These are phyloP conservation scores for Trametes elegans DNA, from an alignment of 768 basidiomycete species.

Conservation along the genomic window DNA sequence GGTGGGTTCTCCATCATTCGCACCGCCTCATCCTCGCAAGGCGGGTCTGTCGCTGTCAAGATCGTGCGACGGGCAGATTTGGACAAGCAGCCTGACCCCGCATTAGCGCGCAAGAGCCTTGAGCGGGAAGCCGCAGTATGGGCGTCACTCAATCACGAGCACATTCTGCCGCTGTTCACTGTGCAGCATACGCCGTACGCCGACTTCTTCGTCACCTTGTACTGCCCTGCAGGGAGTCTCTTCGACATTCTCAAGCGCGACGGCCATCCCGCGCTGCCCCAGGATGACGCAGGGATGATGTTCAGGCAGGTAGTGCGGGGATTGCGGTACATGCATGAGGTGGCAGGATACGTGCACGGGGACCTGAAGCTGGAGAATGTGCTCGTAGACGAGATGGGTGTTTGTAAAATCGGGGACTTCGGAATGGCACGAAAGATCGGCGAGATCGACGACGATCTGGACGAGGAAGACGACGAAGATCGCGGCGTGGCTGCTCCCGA, in stretches of 20 bases:
- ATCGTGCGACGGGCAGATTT: slow-evolving; percentile 66
- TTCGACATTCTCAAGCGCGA: slow-evolving; percentile 79
- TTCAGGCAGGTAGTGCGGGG: slow-evolving; percentile 85
- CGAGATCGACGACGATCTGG: slow-evolving; percentile 38
- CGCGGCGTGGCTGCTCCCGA: neutral
- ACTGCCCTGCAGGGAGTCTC: slow-evolving; percentile 82
- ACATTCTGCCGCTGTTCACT: slow-evolving; percentile 82
- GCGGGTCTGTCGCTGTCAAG: slow-evolving; percentile 78
- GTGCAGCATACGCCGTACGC: slow-evolving; percentile 55
- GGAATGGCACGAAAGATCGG: slow-evolving; percentile 73
- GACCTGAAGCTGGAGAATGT: slow-evolving; percentile 98
- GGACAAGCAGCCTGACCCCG: slow-evolving; percentile 48
- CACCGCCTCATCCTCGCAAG: slow-evolving; percentile 58
- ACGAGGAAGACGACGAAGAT: slow-evolving; percentile 21
- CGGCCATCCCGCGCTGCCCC: slow-evolving; percentile 62
- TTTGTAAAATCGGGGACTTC: slow-evolving; percentile 86
- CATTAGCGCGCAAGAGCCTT: slow-evolving; percentile 51
- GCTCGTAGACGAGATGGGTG: slow-evolving; percentile 83
- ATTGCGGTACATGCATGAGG: slow-evolving; percentile 78
- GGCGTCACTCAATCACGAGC: slow-evolving; percentile 77
- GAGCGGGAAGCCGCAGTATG: slow-evolving; percentile 72
- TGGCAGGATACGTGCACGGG: slow-evolving; percentile 77
- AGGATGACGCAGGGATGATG: slow-evolving; percentile 81
- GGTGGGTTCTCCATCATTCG: slow-evolving; percentile 84
- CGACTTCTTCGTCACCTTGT: slow-evolving; percentile 79